These are phyloP conservation scores for Diaporthe humulicola DNA, from an alignment of 2,329 filamentous ascomycete genomes.

Conservation along the genomic window DNA sequence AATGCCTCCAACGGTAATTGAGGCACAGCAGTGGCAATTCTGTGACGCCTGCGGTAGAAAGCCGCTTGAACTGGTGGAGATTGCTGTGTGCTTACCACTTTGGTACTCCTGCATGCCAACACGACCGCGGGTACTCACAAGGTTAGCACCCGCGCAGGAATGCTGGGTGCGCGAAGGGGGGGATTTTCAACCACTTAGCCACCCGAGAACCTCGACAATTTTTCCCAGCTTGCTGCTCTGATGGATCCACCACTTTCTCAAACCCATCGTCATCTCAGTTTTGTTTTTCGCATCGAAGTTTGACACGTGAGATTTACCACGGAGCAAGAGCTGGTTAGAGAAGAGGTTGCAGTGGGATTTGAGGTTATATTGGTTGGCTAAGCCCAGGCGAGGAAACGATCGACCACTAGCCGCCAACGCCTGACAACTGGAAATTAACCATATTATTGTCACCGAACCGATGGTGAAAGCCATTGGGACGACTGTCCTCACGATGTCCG, in stretches of 20 bases:
- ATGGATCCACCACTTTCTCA: background rate
- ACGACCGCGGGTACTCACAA: constrained; percentile 27
- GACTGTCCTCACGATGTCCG: constrained; percentile 33
- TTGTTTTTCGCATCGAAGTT: background rate
- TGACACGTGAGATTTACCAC: background rate
- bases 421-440: constrained; percentile 17
- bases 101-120: constrained; percentile 34
- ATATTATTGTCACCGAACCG: constrained; percentile 1
- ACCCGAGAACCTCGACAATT: constrained; percentile 32
- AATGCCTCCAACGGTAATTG: constrained; percentile 17
- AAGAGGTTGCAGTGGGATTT: constrained; percentile 23
- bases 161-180: constrained; percentile 34
- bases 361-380: constrained; percentile 19
- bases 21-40: constrained; percentile 1
- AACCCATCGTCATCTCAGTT: background rate
- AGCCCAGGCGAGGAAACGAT: constrained; percentile 27
- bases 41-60: constrained; percentile 18
- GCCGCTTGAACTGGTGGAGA: constrained; percentile 20
- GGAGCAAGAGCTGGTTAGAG: constrained; percentile 24
- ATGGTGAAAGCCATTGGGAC: background rate
- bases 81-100: constrained; percentile 32
- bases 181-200: constrained; percentile 31
- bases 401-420: constrained; percentile 30
- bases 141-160: constrained; percentile 22
- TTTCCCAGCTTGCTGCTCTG: background rate